Evolutionary conservation across 2,329 filamentous ascomycete species (phyloP), one percentile per base, ranked within the genome.

Genomic region (Drechmeria coniospora): DNA sequence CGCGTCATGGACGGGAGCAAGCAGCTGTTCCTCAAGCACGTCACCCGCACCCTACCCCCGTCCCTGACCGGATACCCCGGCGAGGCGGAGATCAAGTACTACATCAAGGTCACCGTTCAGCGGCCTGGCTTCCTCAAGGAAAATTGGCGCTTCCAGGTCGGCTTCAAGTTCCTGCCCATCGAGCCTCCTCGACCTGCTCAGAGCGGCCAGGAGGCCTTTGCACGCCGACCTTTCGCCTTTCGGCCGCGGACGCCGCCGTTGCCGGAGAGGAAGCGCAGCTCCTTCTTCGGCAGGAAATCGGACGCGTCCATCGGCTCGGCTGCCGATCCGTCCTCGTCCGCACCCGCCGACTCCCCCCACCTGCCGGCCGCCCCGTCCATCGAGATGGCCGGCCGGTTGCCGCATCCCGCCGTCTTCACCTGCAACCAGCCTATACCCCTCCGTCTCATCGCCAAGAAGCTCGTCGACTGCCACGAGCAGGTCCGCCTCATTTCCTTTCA

Each of bases 81-180:
- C 18, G 74, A 86, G 50, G 87, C 86, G 14, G 84, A 93, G 53
- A 86, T 95, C 34, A 70, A 76, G 40, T 98, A 98, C 54, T 98
- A 81, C 48, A 67, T 95, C 47, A 98, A 98, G 51, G 83, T 79
- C n/a, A 95, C 90, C 0, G 74, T 95, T 5, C 81, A 84, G 44
- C 66, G 84, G n/a, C 83, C 84, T 0, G 76, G 79, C 10, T 65
- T 94, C 33, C 82, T 92, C 53, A 87, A 87, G 47, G 84, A 93
- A 54, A 94, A 94, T 44, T 79, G 83, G 51, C 65, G 86, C 13
- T 63, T 64, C 36, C 59, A 68, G 36, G 45, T 65, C 20, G 72
- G 74, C 20, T 78, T 94, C 55, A 87, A 81, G 32, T 90, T 98
- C 48, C 65, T 94, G 21, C 90, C 90, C 4, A 87, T 95, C 39